These are phyloP conservation scores for Porcisia deanei DNA, from an alignment of 208 protist species.

Conservation along the genomic window DNA sequence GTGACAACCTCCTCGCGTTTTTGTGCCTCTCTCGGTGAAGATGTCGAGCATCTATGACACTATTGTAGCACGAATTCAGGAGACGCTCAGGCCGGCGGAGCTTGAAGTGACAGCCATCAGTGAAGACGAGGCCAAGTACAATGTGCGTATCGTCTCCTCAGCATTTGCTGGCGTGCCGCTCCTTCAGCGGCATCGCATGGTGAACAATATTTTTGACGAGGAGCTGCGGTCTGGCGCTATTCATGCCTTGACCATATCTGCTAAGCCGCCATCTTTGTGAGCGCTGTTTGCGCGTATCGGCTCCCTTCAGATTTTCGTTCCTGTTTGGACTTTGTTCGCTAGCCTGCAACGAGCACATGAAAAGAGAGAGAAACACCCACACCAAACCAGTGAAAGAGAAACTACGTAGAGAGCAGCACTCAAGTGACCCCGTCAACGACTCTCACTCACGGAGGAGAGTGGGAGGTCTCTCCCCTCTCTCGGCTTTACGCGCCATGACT, in stretches of 20 bases:
- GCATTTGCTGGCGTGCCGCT: constrained; percentile 58
- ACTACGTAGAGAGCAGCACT: too few species aligned
- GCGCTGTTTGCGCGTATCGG: neutral
- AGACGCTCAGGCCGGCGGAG: constrained; percentile 34
- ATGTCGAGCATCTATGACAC: constrained; percentile 24
- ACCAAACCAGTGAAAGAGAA: neutral
- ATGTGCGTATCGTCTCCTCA: constrained; percentile 50
- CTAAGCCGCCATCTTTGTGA: constrained; percentile 35
- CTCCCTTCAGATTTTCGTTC: neutral
- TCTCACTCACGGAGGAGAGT: too few species aligned
- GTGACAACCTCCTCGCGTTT: neutral
- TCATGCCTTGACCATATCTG: constrained; percentile 72
- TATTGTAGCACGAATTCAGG: constrained; percentile 42
- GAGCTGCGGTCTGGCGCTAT: constrained; percentile 70
- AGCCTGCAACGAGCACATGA: neutral
- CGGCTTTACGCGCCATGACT: too few species aligned
- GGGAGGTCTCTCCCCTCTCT: too few species aligned
- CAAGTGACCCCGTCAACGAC: too few species aligned
- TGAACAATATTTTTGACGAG: constrained; percentile 74
- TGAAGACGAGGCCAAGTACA: constrained; percentile 63
- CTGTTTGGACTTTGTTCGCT: neutral
- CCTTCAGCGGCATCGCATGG: constrained; percentile 68
- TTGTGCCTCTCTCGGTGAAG: neutral
- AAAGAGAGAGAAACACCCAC: neutral
- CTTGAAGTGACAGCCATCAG: constrained; percentile 53